Conservation (phyloP, 2,329 filamentous ascomycete species). For the Claviceps paspali region DNA sequence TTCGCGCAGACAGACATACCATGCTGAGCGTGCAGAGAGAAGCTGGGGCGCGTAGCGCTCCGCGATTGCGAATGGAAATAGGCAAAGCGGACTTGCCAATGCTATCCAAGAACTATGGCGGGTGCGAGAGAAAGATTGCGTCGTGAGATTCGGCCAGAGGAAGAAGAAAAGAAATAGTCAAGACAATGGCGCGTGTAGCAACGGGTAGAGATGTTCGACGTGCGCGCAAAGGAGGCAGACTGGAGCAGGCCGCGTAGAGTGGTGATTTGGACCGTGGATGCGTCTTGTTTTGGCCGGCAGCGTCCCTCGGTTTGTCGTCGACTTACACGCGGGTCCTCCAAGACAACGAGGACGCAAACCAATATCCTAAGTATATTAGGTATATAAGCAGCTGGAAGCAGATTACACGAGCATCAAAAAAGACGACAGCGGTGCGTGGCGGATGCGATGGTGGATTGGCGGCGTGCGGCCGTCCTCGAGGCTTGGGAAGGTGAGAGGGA, state of each 20-base stretch:
- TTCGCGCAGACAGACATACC: conserved; percentile 5
- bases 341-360: conserved; percentile 7
- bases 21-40: conserved; percentile 4
- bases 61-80: conserved; percentile 2
- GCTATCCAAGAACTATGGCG: background rate
- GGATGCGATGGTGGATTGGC: conserved; percentile 6
- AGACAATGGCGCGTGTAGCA: no score
- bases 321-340: conserved; percentile 20
- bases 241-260: conserved; percentile 1
- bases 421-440: conserved; percentile 5
- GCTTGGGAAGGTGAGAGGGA: no score
- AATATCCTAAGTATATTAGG: no score
- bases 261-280: conserved; percentile 2
- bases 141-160: no score
- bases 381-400: no score
- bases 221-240: no score
- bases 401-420: conserved; percentile 1
- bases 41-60: background rate
- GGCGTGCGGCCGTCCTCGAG: conserved; percentile 4
- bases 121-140: background rate
- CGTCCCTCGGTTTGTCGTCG: conserved; percentile 9
- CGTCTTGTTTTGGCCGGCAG: conserved; percentile 4
- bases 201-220: no score
- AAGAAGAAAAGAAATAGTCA: no score
- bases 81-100: no score